These are phyloP conservation scores for Phytophthora pistaciae DNA, from an alignment of 352 stramenopile species.

Conservation along the genomic window DNA sequence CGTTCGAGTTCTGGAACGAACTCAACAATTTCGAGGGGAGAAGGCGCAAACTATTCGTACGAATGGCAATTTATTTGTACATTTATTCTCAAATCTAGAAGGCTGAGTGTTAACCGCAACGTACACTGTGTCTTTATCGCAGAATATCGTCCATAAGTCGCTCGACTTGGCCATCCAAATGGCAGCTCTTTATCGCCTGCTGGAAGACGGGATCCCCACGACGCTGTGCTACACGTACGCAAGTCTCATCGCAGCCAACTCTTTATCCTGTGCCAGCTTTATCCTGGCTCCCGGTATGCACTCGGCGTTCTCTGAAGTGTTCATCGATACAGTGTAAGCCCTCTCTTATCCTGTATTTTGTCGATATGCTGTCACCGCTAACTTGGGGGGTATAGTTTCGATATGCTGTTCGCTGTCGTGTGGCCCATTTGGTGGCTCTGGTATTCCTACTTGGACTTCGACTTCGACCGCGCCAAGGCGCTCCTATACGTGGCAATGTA, in stretches of 20 bases:
- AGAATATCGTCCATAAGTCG: constrained; percentile 32
- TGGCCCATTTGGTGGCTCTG: constrained; percentile 25
- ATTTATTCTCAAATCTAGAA: background rate
- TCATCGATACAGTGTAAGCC: constrained; percentile 25
- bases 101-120: background rate
- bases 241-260: constrained; percentile 18
- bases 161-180: constrained; percentile 22
- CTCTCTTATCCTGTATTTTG: no score
- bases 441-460: constrained; percentile 23
- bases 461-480: constrained; percentile 21
- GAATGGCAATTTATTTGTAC: background rate
- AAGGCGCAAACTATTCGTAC: constrained; percentile 25
- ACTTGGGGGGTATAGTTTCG: constrained; percentile 7
- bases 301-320: constrained; percentile 28
- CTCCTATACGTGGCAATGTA: constrained; percentile 19
- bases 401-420: constrained; percentile 29
- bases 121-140: background rate
- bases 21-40: constrained; percentile 20
- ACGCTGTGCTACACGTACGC: constrained; percentile 23
- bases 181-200: constrained; percentile 16
- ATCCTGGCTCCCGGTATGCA: constrained; percentile 11
- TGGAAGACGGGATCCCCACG: constrained; percentile 19
- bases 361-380: no score
- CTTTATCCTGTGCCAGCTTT: constrained; percentile 13
- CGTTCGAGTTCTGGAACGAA: constrained; percentile 19